Base-by-base conservation (phyloP, 1,284 basidiomycete genomes). In the Papiliotrema fonsecae region DNA sequence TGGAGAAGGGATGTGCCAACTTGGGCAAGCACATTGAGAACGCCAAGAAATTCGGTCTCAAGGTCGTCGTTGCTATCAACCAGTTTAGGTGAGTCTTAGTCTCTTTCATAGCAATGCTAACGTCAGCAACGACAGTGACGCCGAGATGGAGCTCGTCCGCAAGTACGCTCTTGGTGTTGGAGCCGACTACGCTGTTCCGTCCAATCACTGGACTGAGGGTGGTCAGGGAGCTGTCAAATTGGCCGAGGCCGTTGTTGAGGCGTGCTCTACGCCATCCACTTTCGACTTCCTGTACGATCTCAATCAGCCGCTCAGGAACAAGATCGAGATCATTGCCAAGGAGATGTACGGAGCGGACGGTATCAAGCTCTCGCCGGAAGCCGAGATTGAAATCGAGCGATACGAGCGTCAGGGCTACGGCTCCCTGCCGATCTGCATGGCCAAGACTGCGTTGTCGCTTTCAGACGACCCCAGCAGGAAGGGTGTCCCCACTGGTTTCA, bases 361-460 rank as follows among this genome's bases (percentile, higher is more conserved):
- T n/a, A 86, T 93, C 55, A 81, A 86, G 64, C 78, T 96, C 55
- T 87, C 85, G 62, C 84, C 88, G 51, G 76, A 84, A 50, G 93
- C 94, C 36, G 79, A 82, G 67, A 83, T 82, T 64, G 94, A 97
- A 74, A 78, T 98, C 46, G 89, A 89, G 50, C 87, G 84, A 4
- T 98, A 97, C 75, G 91, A 89, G 52, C 82, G 81, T 52, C 94
- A 98, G 75, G 66, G 66, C 41, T 70, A 70, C 64, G 57, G 57
- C 39, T 55, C 62, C 42, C 55, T 67, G 38, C 70, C 69, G 84
- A 89, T 93, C 68, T 97, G 93, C 76, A 93, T 97, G 90, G 93
- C 94, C 51, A 98, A 98, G 81, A 98, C 96, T 3, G 93, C 94
- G 61, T 87, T 96, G 61, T 94, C 90, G 19, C 91, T 97, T 77